Evolutionary conservation across 495 filamentous ascomycete species (phyloP).

Genomic region (Pseudevernia furfuracea): DNA sequence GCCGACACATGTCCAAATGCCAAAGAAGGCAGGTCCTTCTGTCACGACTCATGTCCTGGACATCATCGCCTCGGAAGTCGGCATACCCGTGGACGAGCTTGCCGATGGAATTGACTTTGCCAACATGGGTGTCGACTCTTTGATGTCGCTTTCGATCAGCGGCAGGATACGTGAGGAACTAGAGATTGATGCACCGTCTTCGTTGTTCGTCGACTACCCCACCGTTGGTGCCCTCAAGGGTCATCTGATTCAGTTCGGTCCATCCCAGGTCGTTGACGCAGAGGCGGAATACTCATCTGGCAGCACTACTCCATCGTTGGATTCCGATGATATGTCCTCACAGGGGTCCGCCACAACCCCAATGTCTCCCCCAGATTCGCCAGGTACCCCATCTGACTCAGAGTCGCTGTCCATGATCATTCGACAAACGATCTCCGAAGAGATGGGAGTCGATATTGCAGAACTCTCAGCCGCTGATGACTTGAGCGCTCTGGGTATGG

Average conservation of each 20-base stretch:
- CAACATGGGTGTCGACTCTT: constrained; percentile 47
- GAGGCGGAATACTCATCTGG: constrained; percentile 32
- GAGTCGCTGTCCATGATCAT: constrained; percentile 22
- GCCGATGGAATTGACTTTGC: constrained; percentile 43
- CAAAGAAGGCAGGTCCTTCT: constrained; percentile 23
- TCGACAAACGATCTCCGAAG: constrained; percentile 29
- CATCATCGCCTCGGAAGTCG: constrained; percentile 60
- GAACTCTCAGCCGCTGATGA: constrained; percentile 47
- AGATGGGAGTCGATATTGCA: constrained; percentile 58
- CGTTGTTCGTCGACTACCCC: constrained; percentile 49
- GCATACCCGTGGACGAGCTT: constrained; percentile 55
- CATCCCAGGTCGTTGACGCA: constrained; percentile 28
- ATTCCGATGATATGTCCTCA: constrained; percentile 31
- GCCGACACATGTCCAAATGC: not conserved
- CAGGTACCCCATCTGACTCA: constrained; percentile 15
- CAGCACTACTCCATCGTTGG: constrained; percentile 29
- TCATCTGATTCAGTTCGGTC: constrained; percentile 45
- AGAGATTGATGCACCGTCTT: constrained; percentile 44
- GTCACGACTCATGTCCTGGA: constrained; percentile 42
- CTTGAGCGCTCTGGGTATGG: constrained; percentile 44
- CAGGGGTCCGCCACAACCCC: constrained; percentile 14
- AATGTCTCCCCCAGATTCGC: constrained; percentile 18
- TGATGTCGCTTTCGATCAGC: constrained; percentile 44
- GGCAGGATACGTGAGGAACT: constrained; percentile 45
- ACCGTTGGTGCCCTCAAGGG: constrained; percentile 55